These are phyloP conservation scores for Sporisorium sorghi DNA, from an alignment of 1,284 basidiomycete species.

Conservation along the genomic window DNA sequence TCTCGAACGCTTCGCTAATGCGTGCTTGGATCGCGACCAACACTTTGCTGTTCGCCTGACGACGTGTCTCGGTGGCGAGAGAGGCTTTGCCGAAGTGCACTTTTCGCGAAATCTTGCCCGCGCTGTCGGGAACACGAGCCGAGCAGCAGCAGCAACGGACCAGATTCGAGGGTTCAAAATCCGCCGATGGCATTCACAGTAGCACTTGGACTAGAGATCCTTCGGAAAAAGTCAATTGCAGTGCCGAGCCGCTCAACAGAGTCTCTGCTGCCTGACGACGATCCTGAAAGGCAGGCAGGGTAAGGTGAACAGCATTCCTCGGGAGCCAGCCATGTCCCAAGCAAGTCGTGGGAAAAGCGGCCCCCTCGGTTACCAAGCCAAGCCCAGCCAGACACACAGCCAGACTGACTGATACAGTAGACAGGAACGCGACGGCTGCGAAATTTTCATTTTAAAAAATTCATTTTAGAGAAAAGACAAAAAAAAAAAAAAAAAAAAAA, in stretches of 20 bases:
- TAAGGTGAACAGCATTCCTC: neutral
- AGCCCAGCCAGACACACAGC: neutral
- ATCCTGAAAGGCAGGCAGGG: too few relatives aligned
- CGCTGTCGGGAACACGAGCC: too few relatives aligned
- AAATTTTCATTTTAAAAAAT: too few relatives aligned
- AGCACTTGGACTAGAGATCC: too few relatives aligned
- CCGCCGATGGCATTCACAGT: too few relatives aligned
- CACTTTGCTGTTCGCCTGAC: neutral
- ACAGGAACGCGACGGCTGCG: too few relatives aligned
- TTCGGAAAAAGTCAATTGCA: too few relatives aligned
- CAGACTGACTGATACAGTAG: neutral
- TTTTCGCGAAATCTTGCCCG: neutral
- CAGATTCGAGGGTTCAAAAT: too few relatives aligned
- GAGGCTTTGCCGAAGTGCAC: neutral
- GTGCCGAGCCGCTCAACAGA: too few relatives aligned
- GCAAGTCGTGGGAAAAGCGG: slow-evolving; percentile 7
- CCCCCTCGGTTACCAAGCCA: slow-evolving; percentile 4
- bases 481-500: too few relatives aligned
- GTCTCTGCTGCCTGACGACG: neutral
- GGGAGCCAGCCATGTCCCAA: neutral
- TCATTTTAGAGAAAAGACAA: too few relatives aligned
- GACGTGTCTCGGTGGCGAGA: neutral
- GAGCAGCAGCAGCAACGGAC: too few relatives aligned
- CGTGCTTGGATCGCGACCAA: slow-evolving; percentile 8
- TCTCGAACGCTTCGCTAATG: neutral